Base-by-base conservation (phyloP, 2,329 filamentous ascomycete genomes). In the Rhynchosporium graminicola region DNA sequence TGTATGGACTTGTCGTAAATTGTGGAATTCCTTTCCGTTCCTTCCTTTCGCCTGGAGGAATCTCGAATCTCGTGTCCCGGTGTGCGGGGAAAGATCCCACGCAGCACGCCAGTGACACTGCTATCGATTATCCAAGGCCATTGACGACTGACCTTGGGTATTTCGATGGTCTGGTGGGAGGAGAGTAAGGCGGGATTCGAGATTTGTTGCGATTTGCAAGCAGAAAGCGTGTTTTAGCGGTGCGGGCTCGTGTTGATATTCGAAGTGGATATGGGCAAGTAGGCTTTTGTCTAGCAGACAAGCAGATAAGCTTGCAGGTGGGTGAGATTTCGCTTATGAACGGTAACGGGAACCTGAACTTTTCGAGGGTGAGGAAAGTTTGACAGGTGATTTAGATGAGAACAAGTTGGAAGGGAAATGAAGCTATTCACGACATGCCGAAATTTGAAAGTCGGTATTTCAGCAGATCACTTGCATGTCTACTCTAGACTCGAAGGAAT, bases 31-130 rank as follows among this genome's bases (percentile, higher is more conserved):
- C 28, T 38, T 51, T 59, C 31, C 64, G 65, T 65, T 63, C 62
- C 67, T 70, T 69, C 76, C 68, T 84, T 85, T 75, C 80, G 79
- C 76, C 79, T 79, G 77, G 79, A 76, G 75, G 79, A 77, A 80
- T 79, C 68, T 69, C 63, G 69, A 72, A 70, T 73, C 67, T 73
- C 71, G 76, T 77, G 75, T 73, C 79, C 75, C 80, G 79, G 80
- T 80, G 80, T 83, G 82, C 82, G 82, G 82, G 82, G 80, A 81
- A 80, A 72, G 76, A 76, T 82, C 80, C 81, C 82, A 80, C 80
- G 79, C 81, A 79, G 82, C 80, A 82, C 81, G 80, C 80, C 81
- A 80, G 79, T 79, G 75, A 77, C 76, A 77, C 76, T 73, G 70
- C 70, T 84, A 85, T 75, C 80, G 78, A 76, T 80, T 80, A 77